Evolutionary conservation across 139 green algal species (phyloP).

Genomic region (Coccomyxa sp.): DNA sequence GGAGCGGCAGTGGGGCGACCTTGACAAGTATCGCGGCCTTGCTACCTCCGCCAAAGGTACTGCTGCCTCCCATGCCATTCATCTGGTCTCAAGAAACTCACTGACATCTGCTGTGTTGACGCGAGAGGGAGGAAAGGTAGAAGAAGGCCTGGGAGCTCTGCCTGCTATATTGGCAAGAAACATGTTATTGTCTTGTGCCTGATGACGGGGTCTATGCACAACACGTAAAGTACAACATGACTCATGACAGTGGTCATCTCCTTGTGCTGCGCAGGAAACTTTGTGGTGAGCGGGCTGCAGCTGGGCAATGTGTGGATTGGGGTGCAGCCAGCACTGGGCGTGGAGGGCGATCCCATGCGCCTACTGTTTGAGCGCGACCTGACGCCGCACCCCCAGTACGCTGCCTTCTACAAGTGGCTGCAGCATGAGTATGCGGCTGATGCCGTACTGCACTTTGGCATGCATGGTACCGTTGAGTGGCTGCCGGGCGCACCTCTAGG

Average conservation of each 20-base stretch:
- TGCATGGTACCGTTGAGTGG: constrained; percentile 95
- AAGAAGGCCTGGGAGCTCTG: no score
- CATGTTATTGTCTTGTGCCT: no score
- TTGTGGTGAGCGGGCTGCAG: constrained; percentile 63
- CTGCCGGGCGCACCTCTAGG: constrained; percentile 86
- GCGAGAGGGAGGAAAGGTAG: no score
- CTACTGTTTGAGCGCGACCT: constrained; percentile 97
- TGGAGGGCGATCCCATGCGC: constrained; percentile 98
- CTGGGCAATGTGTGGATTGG: constrained; percentile 94
- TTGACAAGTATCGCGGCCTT: constrained; percentile 68
- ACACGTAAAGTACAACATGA: no score
- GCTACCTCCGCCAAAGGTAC: constrained; percentile 32
- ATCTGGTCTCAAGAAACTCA: no score
- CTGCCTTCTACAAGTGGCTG: constrained; percentile 94
- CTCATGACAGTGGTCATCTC: no score
- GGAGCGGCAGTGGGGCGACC: constrained; percentile 87
- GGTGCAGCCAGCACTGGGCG: constrained; percentile 86
- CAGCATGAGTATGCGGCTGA: constrained; percentile 70
- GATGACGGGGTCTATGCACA: no score
- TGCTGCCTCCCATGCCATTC: background rate
- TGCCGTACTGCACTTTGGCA: constrained; percentile 95
- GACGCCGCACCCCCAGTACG: constrained; percentile 96
- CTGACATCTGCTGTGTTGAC: no score
- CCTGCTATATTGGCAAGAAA: no score
- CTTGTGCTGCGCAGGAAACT: constrained; percentile 18